phyloP scores from a whole-genome alignment of 768 basidiomycete species.

The Cubamyces sp. region DNA sequence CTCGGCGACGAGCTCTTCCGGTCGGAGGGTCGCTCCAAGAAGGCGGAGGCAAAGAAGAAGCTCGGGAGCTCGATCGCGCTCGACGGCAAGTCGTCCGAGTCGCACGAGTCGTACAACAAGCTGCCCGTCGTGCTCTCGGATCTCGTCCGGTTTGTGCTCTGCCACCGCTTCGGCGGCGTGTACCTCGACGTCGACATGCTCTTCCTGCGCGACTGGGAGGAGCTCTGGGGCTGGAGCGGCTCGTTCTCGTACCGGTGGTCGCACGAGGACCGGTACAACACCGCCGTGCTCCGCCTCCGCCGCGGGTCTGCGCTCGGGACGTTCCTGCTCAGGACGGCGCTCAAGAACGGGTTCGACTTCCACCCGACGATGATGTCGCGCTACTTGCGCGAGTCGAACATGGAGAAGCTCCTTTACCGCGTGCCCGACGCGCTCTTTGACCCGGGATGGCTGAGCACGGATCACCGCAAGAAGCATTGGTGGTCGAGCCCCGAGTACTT shows the following conservation, averaged over 20 bases:
- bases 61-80: conserved; percentile 30
- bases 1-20: conserved; percentile 81
- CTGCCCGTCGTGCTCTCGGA: conserved; percentile 94
- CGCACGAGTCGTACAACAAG: conserved; percentile 68
- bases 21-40: conserved; percentile 61
- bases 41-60: conserved; percentile 39
- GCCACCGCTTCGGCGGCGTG: conserved; percentile 93
- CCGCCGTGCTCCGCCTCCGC: conserved; percentile 93
- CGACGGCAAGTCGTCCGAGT: conserved; percentile 24
- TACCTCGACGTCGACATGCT: conserved; percentile 98
- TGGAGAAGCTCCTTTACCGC: conserved; percentile 82
- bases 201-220: conserved; percentile 97
- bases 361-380: conserved; percentile 94
- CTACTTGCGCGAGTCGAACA: conserved; percentile 85
- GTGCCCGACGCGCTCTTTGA: conserved; percentile 97
- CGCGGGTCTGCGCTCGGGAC: conserved; percentile 91
- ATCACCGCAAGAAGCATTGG: conserved; percentile 42
- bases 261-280: conserved; percentile 93
- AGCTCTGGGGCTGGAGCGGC: conserved; percentile 95
- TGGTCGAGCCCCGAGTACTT: conserved; percentile 40
- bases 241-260: conserved; percentile 98
- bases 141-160: conserved; percentile 97
- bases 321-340: conserved; percentile 93
- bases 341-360: conserved; percentile 94
- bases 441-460: conserved; percentile 94